Base-by-base conservation (phyloP, 2,329 filamentous ascomycete species). In the Aspergillus latus region DNA sequence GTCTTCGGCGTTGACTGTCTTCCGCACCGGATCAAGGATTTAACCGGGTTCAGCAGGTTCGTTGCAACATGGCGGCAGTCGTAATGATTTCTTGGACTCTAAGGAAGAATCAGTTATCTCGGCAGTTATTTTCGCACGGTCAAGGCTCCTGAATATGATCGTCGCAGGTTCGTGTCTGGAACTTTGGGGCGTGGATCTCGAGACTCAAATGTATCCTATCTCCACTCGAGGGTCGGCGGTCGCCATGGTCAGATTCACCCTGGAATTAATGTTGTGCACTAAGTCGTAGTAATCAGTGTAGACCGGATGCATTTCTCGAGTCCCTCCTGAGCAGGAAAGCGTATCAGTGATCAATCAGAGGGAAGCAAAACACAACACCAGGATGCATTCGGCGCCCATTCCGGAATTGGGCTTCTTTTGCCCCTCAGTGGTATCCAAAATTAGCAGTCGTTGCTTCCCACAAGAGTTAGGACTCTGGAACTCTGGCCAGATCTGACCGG, bases 151-250 rank as follows among this genome's bases (percentile, higher is more conserved):
- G 44, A 15, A 15, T n/a, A 34, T 34, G 44, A 47, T 47, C 44
- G 29, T 47, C 44, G 44, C n/a, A 16, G 29, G 29, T 47, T 47
- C 44, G 29, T 47, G n/a, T 34, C 44, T 47, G 44, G 44, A 36
- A 16, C 44, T 37, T 13, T 13, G 15, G 43, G 43, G 9, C 43
- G 43, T 45, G 43, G 43, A 45, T 48, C 45, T 36, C n/a, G 30
- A 36, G 32, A 48, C 45, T 30, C 43, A 9, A 4, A 15, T 15
- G 21, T 13, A 37, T 37, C 34, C n/a, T 13, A 37, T 13, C 34
- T 37, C 34, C 34, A 13, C 34, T 13, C 34, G 9, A 37, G 9
- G 34, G n/a, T 37, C 34, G 21, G 21, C 21, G 21, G 26, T 4
- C 4, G 21, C 21, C 21, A 21, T 21, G 21, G 21, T 21, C 21